Percentiles rank a stretch among this genome's conserved stretches.
phyloP scores from a whole-genome alignment of 306 rosid species.

The Acacia melanoxylon region DNA sequence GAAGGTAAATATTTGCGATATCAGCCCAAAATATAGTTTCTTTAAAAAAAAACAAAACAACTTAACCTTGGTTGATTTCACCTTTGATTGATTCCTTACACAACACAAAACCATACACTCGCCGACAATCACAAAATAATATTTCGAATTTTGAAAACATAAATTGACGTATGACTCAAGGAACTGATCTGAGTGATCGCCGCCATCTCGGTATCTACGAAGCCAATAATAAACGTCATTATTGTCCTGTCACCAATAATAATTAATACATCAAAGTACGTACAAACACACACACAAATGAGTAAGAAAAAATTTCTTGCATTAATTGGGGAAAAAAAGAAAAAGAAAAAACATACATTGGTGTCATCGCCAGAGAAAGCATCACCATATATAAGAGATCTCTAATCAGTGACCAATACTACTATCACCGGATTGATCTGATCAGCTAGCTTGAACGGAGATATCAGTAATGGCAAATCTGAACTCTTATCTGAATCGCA shows the following conservation, averaged over 20 bases:
- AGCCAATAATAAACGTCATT: background rate
- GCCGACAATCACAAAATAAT: background rate
- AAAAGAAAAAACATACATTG: background rate
- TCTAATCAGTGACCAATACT: background rate
- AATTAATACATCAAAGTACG: background rate
- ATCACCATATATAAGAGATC: background rate
- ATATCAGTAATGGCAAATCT: conserved; percentile 35
- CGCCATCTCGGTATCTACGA: background rate
- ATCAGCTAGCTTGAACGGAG: background rate
- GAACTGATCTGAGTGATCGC: background rate
- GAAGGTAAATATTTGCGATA: no score
- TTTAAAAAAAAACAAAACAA: no score
- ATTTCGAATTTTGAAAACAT: background rate
- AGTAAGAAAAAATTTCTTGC: background rate
- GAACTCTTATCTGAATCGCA: conserved; percentile 7
- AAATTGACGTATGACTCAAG: background rate
- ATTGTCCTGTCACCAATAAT: background rate
- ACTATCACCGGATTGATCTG: background rate
- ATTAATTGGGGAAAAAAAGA: no score
- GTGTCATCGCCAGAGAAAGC: background rate
- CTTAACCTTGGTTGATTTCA: background rate
- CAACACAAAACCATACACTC: background rate
- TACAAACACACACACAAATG: no score
- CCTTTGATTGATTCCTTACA: background rate
- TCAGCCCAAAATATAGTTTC: no score